Conservation (phyloP, 2,329 filamentous ascomycete species). For the Pestalotiopsis sp. region DNA sequence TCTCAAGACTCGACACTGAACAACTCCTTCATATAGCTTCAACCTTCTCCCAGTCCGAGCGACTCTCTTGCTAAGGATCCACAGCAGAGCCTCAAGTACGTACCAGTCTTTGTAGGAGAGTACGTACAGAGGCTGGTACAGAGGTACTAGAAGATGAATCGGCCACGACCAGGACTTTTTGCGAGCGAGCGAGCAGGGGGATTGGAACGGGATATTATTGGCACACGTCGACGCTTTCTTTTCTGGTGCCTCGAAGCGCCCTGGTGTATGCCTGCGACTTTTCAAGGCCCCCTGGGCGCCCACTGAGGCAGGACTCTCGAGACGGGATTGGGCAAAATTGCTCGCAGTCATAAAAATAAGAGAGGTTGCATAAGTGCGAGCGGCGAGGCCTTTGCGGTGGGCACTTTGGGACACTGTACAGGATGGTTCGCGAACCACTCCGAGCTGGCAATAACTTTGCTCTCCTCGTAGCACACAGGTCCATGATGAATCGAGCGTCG, state of each 20-base stretch:
- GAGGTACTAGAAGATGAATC: neutral
- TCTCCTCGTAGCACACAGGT: neutral
- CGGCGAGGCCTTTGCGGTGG: no score
- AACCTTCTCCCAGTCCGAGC: neutral
- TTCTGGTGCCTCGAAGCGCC: neutral
- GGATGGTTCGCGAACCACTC: neutral
- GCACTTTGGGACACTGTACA: neutral
- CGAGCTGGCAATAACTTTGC: neutral
- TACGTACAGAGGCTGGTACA: neutral
- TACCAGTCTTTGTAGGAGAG: neutral
- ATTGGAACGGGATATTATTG: neutral
- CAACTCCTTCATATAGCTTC: neutral
- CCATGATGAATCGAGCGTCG: neutral
- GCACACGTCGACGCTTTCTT: neutral
- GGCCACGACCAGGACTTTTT: neutral
- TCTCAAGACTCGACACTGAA: conserved; percentile 1
- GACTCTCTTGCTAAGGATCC: neutral
- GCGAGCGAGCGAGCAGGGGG: neutral
- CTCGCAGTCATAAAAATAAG: neutral
- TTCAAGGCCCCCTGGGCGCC: neutral
- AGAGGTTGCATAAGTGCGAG: neutral
- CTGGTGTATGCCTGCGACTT: neutral
- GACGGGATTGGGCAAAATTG: neutral
- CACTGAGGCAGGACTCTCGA: neutral
- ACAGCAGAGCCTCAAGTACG: conserved; percentile 8